Evolutionary conservation across 2,329 filamentous ascomycete species (phyloP), one percentile per base, ranked within the genome.

Genomic region (Passalora sequoiae): DNA sequence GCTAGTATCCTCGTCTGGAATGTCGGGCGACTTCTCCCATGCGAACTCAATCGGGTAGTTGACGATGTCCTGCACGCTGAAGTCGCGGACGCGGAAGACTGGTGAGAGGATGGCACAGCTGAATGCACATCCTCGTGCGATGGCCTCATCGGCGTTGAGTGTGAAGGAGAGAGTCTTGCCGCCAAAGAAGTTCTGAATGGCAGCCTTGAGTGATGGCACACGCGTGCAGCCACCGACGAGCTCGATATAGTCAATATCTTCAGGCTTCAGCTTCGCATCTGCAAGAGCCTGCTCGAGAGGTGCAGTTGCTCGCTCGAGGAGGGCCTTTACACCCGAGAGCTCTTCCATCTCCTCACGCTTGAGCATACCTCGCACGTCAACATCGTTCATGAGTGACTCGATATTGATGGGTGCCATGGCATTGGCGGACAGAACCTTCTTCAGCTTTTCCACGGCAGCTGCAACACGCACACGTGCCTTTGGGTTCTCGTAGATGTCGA

Each of bases 1-100:
- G 73, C 83, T 94, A 43, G 92, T 97, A 67, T 97, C 92, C 76
- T 98, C 92, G 60, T 98, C 92, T 19, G 92, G 92, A 59, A 98
- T 98, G 62, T 98, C 92, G 47, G 89, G 82, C 19, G 91, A 94
- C 77, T 97, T 94, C 76, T 98, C 92, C 92, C 92, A 98, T 40
- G 84, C 86, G 69, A 98, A 98, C 67, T 98, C 91, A 66, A 98
- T 94, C 37, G 92, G 92, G 74, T 97, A 98, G 75, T 83, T 88
- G 71, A 95, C 87, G 60, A 97, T 91, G 69, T 98, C 92, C 76
- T 97, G 89, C 49, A 97, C 84, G 57, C 89, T 81, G 70, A 98
- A 98, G 74, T 98, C 92, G 62, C 92, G 89, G 64, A 98, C 92
- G 66, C 91, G 89, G 84, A 98, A 97, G 56, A 94, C 86, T 33